Percentiles rank a stretch among this genome's conserved stretches.
phyloP scores from a whole-genome alignment of 2,329 filamentous ascomycete species.

The Akanthomyces muscarius region DNA sequence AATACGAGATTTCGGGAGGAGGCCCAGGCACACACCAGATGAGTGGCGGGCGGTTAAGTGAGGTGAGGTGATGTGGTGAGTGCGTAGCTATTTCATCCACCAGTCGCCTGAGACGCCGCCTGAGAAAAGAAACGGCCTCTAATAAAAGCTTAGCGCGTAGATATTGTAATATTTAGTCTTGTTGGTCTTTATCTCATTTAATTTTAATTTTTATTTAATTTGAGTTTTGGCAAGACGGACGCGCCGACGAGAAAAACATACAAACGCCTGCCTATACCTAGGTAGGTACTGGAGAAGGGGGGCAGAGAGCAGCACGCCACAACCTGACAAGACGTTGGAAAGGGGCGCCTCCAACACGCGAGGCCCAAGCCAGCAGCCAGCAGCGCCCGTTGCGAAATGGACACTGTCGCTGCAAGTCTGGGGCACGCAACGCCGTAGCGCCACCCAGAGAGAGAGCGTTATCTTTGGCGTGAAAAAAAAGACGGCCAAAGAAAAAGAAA shows the following conservation, averaged over 20 bases:
- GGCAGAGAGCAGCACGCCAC: background rate
- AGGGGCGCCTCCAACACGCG: background rate
- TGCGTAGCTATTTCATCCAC: background rate
- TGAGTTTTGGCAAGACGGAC: background rate
- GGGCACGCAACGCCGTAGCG: background rate
- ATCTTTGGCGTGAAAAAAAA: background rate
- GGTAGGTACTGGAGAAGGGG: too few relatives aligned
- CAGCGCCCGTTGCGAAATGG: background rate
- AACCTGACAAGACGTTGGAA: background rate
- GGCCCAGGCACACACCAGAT: slow-evolving; percentile 2
- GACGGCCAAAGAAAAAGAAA: background rate
- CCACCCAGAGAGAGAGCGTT: background rate
- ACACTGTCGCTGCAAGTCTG: too few relatives aligned
- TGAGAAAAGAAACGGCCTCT: background rate
- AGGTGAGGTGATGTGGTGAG: background rate
- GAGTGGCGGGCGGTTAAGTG: background rate
- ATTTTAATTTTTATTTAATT: background rate
- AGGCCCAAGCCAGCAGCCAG: background rate
- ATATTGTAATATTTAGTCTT: too few relatives aligned
- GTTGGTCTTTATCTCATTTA: background rate
- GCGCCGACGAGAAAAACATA: too few relatives aligned
- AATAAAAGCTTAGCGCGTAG: background rate
- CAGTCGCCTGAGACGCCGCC: background rate
- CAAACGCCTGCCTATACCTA: too few relatives aligned
- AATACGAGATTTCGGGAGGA: slow-evolving; percentile 7